Evolutionary conservation across 441 rosid species (phyloP), one percentile per base, ranked within the genome.

Genomic region (Geranium incanum): DNA sequence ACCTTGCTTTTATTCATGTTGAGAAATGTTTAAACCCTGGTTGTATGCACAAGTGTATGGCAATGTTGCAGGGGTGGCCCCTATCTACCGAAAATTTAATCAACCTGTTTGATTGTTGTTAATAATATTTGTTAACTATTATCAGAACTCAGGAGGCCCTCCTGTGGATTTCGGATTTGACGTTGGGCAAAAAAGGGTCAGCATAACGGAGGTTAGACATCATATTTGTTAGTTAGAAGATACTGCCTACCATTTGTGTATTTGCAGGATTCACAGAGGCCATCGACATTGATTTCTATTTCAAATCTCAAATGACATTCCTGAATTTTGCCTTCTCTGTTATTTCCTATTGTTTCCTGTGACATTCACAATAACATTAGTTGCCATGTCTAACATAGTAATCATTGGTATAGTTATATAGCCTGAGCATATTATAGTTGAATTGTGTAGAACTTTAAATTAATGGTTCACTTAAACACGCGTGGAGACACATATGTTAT

Each of bases 131-230:
- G 13, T 39, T 13, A 65, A 23, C 52, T 21, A 41, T 84, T 65
- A 48, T 78, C 85, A 93, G 97, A 89, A 81, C 76, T 79, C 86
- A 39, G 77, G 80, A 37, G 73, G 72, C 57, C 81, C 92, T 57
- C 68, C 72, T 52, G 87, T 93, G 81, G 88, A 89, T 83, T 93
- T 93, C 86, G 98, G 99, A 74, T 84, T 82, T 71, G 85, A 82
- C 74, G 77, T 68, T 78, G 93, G 87, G 70, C 64, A 65, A 71
- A 86, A 81, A 78, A 81, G 70, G 74, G 82, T 93, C 72, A 86
- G 79, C 68, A 76, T 88, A 79, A 79, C 87, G 50, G 97, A 95
- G 98, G 99, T 95, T 72, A 80, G 83, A 28, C 68, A 64, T 68
- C 70, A 71, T 16, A 37, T 67, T 77, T 70, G 62, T 76, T 75